A percentile compares a stretch with the other conserved stretches of the same genome.
These are phyloP conservation scores for Penicillium sumatraense DNA, from an alignment of 2,329 filamentous ascomycete species.

Conservation along the genomic window DNA sequence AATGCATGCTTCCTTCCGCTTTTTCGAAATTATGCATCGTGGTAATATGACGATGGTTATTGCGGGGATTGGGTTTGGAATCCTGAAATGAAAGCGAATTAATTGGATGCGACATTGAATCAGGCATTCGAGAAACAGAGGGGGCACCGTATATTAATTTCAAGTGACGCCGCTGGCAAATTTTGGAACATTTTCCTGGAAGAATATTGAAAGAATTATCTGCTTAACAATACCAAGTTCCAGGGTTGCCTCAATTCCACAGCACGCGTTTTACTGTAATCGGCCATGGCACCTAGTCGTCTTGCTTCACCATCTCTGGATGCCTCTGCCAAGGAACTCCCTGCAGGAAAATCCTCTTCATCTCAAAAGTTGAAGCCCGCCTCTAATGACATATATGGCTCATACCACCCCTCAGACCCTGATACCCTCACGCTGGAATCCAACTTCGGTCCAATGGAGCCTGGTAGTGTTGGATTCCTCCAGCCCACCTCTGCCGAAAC, in stretches of 20 bases:
- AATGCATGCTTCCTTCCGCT: background rate
- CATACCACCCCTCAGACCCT: background rate
- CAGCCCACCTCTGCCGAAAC: conserved; percentile 5
- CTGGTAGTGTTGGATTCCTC: background rate
- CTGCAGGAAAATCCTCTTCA: background rate
- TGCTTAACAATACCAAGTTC: too few relatives aligned
- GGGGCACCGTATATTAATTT: too few relatives aligned
- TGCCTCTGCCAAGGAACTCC: background rate
- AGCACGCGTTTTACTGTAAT: background rate
- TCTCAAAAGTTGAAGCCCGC: background rate
- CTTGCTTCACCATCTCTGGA: background rate
- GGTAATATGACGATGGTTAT: background rate
- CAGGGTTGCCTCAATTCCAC: too few relatives aligned
- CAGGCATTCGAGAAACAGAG: too few relatives aligned
- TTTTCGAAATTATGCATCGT: background rate
- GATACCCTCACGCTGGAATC: conserved; percentile 5
- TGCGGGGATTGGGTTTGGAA: too few relatives aligned
- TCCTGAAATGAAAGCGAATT: too few relatives aligned
- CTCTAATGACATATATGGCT: conserved; percentile 1
- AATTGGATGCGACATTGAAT: too few relatives aligned
- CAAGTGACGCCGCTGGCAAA: background rate
- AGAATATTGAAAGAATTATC: too few relatives aligned
- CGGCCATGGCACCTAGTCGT: background rate
- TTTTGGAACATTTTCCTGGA: too few relatives aligned
- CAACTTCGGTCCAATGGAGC: conserved; percentile 6